Percentiles rank a stretch among this genome's conserved stretches.
Conservation (phyloP, 306 rosid genomes). For the Pterocarpus macrocarpus region DNA sequence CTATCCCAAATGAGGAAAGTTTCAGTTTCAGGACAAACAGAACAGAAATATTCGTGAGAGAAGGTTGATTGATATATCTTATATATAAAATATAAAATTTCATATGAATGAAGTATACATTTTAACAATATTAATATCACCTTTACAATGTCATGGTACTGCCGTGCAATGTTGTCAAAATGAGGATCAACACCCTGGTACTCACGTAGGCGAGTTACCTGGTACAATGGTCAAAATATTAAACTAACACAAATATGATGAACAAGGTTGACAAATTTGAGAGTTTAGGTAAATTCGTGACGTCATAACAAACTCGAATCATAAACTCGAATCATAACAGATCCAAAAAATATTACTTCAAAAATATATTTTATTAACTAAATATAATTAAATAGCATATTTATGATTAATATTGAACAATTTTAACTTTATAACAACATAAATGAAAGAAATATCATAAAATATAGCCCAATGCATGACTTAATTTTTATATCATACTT, state of each 20-base stretch:
- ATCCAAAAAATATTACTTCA: too few species aligned
- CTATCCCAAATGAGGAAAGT: background rate
- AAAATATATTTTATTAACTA: too few species aligned
- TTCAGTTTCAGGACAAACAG: background rate
- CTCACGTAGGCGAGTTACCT: constrained; percentile 92
- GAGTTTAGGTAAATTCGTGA: too few species aligned
- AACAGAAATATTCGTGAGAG: constrained; percentile 16
- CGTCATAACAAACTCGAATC: too few species aligned
- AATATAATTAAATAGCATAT: too few species aligned
- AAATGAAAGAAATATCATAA: too few species aligned
- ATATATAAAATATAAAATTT: background rate
- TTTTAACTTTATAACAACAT: too few species aligned
- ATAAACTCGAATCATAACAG: too few species aligned
- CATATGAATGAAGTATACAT: background rate
- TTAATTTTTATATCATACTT: too few species aligned
- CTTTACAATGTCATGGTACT: constrained; percentile 82
- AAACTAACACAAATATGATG: constrained; percentile 23
- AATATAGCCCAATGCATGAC: too few species aligned
- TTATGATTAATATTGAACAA: too few species aligned
- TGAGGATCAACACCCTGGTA: constrained; percentile 96
- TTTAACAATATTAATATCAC: constrained; percentile 46
- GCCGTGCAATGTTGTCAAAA: constrained; percentile 84
- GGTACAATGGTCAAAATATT: constrained; percentile 38
- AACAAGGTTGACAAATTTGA: too few species aligned
- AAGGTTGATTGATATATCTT: constrained; percentile 11